Conservation (phyloP, 345 rosid species). For the Lepidium aucheri region DNA sequence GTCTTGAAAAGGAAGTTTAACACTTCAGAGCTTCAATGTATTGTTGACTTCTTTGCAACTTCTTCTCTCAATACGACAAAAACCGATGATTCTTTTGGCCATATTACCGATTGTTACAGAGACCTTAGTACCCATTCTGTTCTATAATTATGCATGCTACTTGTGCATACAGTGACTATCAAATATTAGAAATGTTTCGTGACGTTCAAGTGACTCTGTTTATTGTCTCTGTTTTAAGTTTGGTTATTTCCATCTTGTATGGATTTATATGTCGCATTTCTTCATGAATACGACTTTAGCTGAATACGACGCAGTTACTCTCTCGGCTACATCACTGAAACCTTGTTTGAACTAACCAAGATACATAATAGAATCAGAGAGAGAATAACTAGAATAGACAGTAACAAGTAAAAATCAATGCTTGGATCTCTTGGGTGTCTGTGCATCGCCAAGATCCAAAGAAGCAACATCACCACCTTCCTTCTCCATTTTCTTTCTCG, state of each 20-base stretch:
- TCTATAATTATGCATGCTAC: no score
- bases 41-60: slow-evolving; percentile 20
- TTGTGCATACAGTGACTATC: no score
- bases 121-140: no score
- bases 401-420: background rate
- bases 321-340: slow-evolving; percentile 29
- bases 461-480: slow-evolving; percentile 51
- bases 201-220: no score
- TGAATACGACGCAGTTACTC: slow-evolving; percentile 41
- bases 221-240: background rate
- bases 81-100: slow-evolving; percentile 33
- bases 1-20: background rate
- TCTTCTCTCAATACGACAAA: background rate
- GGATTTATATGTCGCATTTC: no score
- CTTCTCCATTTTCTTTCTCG: slow-evolving; percentile 84
- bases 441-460: slow-evolving; percentile 36
- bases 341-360: background rate
- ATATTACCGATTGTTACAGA: background rate
- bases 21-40: no score
- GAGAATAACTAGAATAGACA: background rate
- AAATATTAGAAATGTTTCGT: no score
- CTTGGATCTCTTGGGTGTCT: slow-evolving; percentile 25
- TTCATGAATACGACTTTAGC: background rate
- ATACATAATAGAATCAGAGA: background rate
- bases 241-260: no score